phyloP scores from a whole-genome alignment of 2,329 filamentous ascomycete genomes.

The Penicillium sp. region DNA sequence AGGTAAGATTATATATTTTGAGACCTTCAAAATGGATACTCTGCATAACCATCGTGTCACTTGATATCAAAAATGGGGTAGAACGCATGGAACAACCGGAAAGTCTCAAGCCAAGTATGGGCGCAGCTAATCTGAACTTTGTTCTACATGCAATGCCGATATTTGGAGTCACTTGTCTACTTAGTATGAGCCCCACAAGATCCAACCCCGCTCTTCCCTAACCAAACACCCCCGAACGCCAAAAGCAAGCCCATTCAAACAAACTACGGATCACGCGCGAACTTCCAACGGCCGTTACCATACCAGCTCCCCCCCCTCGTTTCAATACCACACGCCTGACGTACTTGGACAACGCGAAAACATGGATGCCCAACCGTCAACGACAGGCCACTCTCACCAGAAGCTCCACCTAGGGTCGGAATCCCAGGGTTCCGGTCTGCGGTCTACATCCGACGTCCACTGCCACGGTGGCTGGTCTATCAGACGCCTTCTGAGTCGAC shows the following conservation, averaged over 20 bases:
- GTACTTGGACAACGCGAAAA: neutral
- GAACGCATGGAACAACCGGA: neutral
- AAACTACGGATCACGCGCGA: neutral
- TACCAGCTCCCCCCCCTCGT: constrained; percentile 8
- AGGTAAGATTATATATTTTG: neutral
- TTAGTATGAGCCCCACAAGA: constrained; percentile 11
- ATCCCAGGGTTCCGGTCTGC: neutral
- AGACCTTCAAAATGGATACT: neutral
- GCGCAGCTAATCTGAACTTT: neutral
- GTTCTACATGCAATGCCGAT: neutral
- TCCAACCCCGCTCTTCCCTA: constrained; percentile 17
- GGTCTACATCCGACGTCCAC: neutral
- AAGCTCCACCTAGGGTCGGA: constrained; percentile 2
- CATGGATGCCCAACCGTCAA: constrained; percentile 24
- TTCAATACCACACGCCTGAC: neutral
- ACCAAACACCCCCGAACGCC: constrained; percentile 6
- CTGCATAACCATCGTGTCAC: neutral
- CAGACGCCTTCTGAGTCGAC: constrained; percentile 21
- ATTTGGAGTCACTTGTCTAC: neutral
- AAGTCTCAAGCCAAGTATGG: neutral
- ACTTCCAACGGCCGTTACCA: neutral
- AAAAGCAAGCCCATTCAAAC: neutral
- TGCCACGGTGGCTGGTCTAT: constrained; percentile 19
- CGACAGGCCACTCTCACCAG: neutral
- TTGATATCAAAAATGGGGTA: neutral